phyloP scores from a whole-genome alignment of 2,329 filamentous ascomycete species.

The Curvularia verruculosa region DNA sequence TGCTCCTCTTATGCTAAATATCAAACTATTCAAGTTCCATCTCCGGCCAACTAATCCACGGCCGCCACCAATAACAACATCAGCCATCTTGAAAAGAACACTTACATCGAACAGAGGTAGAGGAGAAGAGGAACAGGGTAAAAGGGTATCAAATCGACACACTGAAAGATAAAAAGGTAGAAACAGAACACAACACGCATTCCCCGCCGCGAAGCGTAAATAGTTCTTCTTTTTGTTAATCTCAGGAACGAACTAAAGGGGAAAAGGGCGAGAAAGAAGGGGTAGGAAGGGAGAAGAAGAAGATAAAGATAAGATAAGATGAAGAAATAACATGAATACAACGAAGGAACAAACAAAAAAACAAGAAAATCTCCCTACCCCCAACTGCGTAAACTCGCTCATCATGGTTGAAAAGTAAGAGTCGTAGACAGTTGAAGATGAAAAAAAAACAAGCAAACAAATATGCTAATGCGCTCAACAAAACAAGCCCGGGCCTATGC shows the following conservation, averaged over 20 bases:
- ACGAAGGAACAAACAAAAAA: neutral
- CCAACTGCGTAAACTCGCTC: neutral
- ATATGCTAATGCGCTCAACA: conserved; percentile 30
- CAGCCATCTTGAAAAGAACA: no score
- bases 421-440: neutral
- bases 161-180: neutral
- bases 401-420: neutral
- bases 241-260: neutral
- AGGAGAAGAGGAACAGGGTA: neutral
- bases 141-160: neutral
- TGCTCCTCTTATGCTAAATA: neutral
- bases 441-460: neutral
- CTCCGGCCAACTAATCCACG: neutral
- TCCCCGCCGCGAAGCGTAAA: conserved; percentile 10
- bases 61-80: no score
- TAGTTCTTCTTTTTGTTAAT: neutral
- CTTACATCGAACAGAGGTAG: neutral
- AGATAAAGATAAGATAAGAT: neutral
- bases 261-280: no score
- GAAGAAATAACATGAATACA: neutral
- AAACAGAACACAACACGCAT: neutral
- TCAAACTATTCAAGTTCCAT: neutral
- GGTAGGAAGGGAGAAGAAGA: neutral
- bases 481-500: conserved; percentile 7
- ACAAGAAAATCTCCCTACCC: neutral